phyloP scores from a whole-genome alignment of 768 basidiomycete genomes.

The Tulasnella calospora region DNA sequence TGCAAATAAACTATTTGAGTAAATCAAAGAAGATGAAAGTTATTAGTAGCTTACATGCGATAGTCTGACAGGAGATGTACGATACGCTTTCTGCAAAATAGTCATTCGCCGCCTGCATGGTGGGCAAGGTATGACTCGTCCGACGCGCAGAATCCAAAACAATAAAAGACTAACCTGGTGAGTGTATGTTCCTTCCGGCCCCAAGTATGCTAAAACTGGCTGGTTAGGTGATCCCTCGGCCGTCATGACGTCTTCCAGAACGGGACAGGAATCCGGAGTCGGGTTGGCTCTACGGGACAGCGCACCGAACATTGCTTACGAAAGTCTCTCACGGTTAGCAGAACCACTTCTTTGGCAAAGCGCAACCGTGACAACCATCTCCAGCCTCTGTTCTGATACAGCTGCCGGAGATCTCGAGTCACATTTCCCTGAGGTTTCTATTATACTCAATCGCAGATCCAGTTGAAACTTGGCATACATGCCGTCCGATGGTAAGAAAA shows the following conservation, averaged over 20 bases:
- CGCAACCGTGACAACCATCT: background rate
- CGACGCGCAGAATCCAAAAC: too few species aligned
- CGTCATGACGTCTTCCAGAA: background rate
- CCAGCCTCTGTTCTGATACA: background rate
- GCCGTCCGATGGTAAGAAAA: background rate
- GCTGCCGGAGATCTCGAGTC: background rate
- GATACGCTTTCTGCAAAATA: constrained; percentile 9
- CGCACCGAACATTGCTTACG: background rate
- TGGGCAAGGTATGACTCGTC: background rate
- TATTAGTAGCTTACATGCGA: constrained; percentile 1
- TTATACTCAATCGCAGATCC: too few species aligned
- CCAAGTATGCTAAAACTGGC: constrained; percentile 8
- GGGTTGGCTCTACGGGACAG: too few species aligned
- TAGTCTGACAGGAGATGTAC: constrained; percentile 16
- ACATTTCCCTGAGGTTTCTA: background rate
- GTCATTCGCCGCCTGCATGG: constrained; percentile 17
- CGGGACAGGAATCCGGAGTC: background rate
- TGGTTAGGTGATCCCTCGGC: background rate
- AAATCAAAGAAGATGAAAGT: background rate
- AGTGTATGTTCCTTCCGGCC: constrained; percentile 26
- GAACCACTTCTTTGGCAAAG: background rate
- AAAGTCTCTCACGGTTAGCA: background rate
- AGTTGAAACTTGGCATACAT: background rate
- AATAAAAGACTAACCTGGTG: constrained; percentile 16
- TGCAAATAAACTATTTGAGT: background rate